Percentiles rank a stretch among this genome's conserved stretches.
These are phyloP conservation scores for Glycine soja DNA, from an alignment of 306 rosid species.

Conservation along the genomic window DNA sequence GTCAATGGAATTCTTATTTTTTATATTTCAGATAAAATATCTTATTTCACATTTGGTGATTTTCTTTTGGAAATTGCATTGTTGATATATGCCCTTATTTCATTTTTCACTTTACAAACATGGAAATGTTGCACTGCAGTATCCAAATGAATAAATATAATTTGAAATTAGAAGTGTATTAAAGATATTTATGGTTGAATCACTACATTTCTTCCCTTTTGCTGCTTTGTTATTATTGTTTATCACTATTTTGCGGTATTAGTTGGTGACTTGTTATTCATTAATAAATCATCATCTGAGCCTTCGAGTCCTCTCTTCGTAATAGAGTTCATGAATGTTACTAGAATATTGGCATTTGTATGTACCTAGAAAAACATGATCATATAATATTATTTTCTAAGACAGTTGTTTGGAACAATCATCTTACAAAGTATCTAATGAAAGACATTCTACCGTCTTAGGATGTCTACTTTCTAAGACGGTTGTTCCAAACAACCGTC, in stretches of 20 bases:
- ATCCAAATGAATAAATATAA: slow-evolving; percentile 1
- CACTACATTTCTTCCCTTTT: neutral
- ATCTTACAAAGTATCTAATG: too few species aligned
- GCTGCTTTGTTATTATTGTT: neutral
- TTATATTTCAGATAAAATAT: slow-evolving; percentile 27
- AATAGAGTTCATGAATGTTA: neutral
- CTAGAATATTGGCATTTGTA: too few species aligned
- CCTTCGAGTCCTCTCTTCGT: slow-evolving; percentile 18
- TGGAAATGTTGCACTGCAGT: neutral
- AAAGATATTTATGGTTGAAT: slow-evolving; percentile 17
- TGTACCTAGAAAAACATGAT: too few species aligned
- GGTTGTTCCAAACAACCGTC: too few species aligned
- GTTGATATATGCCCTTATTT: neutral
- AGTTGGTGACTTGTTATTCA: slow-evolving; percentile 9
- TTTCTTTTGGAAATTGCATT: slow-evolving; percentile 4
- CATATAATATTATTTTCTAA: too few species aligned
- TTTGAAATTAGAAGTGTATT: neutral
- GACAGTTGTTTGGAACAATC: too few species aligned
- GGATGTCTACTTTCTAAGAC: too few species aligned
- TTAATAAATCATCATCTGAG: slow-evolving; percentile 9
- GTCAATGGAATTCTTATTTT: slow-evolving; percentile 15
- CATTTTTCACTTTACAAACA: neutral
- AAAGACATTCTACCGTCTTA: too few species aligned
- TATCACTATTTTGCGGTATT: neutral
- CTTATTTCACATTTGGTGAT: neutral